These are phyloP conservation scores for Prototheca cutis DNA, from an alignment of 163 green algal species.

Conservation along the genomic window DNA sequence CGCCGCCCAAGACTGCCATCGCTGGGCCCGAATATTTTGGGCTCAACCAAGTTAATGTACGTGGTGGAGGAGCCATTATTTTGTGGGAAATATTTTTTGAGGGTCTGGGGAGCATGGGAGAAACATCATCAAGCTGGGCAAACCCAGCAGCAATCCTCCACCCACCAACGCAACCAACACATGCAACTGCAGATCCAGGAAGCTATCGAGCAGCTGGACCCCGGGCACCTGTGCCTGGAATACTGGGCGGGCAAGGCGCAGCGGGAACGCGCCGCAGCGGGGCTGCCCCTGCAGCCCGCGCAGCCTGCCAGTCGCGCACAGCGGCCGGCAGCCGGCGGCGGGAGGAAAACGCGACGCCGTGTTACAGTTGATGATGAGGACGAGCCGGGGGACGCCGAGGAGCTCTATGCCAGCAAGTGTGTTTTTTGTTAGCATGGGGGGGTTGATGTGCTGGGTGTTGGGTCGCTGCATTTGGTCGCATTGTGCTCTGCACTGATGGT, in stretches of 20 bases:
- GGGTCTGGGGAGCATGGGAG: too few relatives aligned
- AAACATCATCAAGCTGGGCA: too few relatives aligned
- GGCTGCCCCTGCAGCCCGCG: slow-evolving; percentile 17
- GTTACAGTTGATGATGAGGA: too few relatives aligned
- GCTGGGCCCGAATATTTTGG: slow-evolving; percentile 89
- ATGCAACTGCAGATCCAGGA: slow-evolving; percentile 40
- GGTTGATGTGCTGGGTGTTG: too few relatives aligned
- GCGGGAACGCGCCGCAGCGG: slow-evolving; percentile 31
- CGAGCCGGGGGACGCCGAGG: slow-evolving; percentile 2
- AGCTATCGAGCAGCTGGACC: slow-evolving; percentile 72
- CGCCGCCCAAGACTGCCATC: slow-evolving; percentile 84
- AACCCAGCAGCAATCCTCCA: too few relatives aligned
- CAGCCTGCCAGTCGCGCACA: neutral
- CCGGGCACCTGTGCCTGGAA: slow-evolving; percentile 41
- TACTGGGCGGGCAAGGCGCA: slow-evolving; percentile 76
- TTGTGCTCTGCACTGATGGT: too few relatives aligned
- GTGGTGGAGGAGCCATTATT: too few relatives aligned
- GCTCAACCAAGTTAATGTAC: slow-evolving; percentile 63
- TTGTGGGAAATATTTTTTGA: too few relatives aligned
- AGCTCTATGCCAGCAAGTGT: neutral
- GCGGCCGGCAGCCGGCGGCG: neutral
- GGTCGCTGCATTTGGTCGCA: too few relatives aligned
- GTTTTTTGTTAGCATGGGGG: neutral
- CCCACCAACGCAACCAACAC: too few relatives aligned
- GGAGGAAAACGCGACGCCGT: neutral